Percentiles rank a stretch among this genome's conserved stretches.
Evolutionary conservation across 305 asterid species (phyloP).

Genomic region (Plantago coronopus): DNA sequence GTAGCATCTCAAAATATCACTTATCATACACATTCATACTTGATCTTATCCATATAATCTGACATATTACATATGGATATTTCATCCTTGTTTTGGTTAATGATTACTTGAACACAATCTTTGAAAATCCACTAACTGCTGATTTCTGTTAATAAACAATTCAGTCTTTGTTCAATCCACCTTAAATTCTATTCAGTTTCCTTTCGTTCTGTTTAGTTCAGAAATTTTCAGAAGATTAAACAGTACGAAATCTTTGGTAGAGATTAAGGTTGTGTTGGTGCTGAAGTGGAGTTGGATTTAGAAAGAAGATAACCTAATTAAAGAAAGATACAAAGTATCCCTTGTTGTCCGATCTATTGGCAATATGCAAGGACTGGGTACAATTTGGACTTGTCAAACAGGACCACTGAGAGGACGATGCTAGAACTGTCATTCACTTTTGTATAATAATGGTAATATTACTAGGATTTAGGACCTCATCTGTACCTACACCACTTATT

Average conservation of each 20-base stretch:
- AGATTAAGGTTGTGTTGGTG: not conserved
- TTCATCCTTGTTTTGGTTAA: not conserved
- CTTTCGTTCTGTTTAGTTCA: no score
- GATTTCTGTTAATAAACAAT: no score
- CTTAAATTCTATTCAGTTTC: no score
- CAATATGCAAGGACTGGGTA: no score
- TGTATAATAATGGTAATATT: not conserved
- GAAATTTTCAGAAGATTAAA: no score
- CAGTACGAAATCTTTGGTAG: not conserved
- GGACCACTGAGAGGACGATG: conserved; percentile 5
- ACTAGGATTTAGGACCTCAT: conserved; percentile 2
- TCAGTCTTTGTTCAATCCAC: no score
- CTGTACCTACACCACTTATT: not conserved
- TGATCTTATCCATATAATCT: no score
- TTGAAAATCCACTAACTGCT: no score
- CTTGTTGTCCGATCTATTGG: not conserved
- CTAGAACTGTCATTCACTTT: not conserved
- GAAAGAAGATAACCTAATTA: not conserved
- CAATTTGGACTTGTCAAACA: not conserved
- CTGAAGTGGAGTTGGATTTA: not conserved
- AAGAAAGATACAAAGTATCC: not conserved
- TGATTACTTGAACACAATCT: no score
- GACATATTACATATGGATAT: not conserved
- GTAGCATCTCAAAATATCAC: no score
- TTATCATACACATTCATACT: no score